These are phyloP conservation scores for Debaryomyces singareniensis DNA, from an alignment of 1,139 yeast species.

Conservation along the genomic window DNA sequence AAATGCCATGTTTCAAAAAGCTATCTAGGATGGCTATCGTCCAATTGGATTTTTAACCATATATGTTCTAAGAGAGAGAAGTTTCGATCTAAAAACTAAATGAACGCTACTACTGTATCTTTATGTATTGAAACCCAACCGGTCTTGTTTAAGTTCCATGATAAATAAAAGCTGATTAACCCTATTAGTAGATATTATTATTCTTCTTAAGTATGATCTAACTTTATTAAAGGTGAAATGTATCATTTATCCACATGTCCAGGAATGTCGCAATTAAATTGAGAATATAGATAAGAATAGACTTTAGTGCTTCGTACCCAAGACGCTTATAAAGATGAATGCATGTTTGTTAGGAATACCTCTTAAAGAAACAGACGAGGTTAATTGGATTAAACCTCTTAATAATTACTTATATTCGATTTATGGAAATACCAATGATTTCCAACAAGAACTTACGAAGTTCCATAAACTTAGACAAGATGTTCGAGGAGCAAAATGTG, in stretches of 20 bases:
- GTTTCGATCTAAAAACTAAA: too few relatives aligned
- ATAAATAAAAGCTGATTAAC: too few relatives aligned
- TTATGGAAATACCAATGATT: conserved; percentile 60
- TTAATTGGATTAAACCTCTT: conserved; percentile 65
- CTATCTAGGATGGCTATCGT: too few relatives aligned
- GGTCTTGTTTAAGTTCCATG: too few relatives aligned
- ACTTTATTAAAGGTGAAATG: too few relatives aligned
- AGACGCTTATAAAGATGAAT: conserved; percentile 19
- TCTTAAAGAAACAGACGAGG: conserved; percentile 48
- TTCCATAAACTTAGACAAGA: conserved; percentile 61
- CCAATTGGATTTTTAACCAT: too few relatives aligned
- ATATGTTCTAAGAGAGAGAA: too few relatives aligned
- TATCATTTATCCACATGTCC: not conserved
- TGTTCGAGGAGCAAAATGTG: conserved; percentile 51
- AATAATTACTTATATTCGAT: conserved; percentile 51
- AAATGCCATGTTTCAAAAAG: too few relatives aligned
- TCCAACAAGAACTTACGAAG: conserved; percentile 47
- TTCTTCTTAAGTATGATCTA: too few relatives aligned
- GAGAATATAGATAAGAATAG: not conserved
- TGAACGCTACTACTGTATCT: too few relatives aligned
- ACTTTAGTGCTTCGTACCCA: not conserved
- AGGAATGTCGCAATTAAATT: not conserved
- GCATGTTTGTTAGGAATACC: conserved; percentile 33
- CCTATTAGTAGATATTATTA: too few relatives aligned
- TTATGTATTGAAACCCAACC: too few relatives aligned